Percentiles rank a stretch among this genome's conserved stretches.
These are phyloP conservation scores for Candida lessepsii DNA, from an alignment of 805 yeast species.

Conservation along the genomic window DNA sequence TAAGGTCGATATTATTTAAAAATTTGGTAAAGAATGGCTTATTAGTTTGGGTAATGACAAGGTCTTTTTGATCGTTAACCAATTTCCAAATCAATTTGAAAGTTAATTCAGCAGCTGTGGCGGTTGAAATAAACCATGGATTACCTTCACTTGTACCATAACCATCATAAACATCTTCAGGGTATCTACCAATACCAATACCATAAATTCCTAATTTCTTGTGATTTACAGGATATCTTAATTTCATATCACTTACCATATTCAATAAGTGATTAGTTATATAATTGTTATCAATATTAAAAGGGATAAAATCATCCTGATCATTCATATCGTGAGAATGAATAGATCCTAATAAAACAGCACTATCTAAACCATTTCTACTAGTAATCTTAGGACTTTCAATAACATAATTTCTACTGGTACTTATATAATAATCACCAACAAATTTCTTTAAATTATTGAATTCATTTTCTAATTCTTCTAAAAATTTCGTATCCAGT, in stretches of 20 bases:
- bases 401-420: constrained; percentile 46
- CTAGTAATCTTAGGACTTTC: constrained; percentile 61
- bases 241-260: constrained; percentile 65
- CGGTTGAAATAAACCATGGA: constrained; percentile 88
- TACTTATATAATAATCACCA: constrained; percentile 24
- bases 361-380: constrained; percentile 78
- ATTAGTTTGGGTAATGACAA: constrained; percentile 36
- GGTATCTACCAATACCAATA: constrained; percentile 85
- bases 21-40: constrained; percentile 34
- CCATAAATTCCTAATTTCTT: constrained; percentile 44
- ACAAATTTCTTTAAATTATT: constrained; percentile 39
- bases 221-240: constrained; percentile 75
- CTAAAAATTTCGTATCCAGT: constrained; percentile 24
- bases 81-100: constrained; percentile 53
- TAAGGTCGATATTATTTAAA: constrained; percentile 21
- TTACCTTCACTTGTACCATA: constrained; percentile 71
- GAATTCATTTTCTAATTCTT: constrained; percentile 28
- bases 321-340: constrained; percentile 46
- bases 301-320: constrained; percentile 49
- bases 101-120: constrained; percentile 63
- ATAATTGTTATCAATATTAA: constrained; percentile 55
- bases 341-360: constrained; percentile 56
- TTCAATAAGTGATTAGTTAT: constrained; percentile 63
- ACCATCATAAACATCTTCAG: constrained; percentile 89
- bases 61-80: constrained; percentile 37